Base-by-base conservation (phyloP, 176 grass and related monocot genomes). In the Avena eriantha region DNA sequence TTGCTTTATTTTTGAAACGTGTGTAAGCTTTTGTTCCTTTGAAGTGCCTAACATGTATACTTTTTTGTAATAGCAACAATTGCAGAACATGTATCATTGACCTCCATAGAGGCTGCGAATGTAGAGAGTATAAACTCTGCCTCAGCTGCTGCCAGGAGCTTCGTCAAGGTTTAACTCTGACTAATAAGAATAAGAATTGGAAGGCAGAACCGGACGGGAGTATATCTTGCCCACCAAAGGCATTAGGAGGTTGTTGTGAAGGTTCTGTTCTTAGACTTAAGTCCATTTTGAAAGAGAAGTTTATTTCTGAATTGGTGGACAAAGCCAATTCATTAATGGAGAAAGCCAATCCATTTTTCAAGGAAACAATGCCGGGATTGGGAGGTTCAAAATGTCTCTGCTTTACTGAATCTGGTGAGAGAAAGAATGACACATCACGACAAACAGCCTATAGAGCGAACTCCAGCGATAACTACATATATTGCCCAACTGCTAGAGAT, bases 81-180 rank as follows among this genome's bases (percentile, higher is more conserved):
- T 97, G 95, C 70, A 87, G 80, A 68, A 94, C 95, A 80, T 93
- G 90, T 23, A 97, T 97, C 50, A 84, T 94, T 85, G 90, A 97
- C 56, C 89, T 88, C 41, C 92, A 97, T 69, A 69, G 95, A 85
- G 92, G 86, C 84, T 97, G 95, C 21, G 43, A 23, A 31, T 92
- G 95, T 82, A 12, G 22, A 63, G 63, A 76, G 4, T 94, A 93
- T 22, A 90, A 97, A 78, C 66, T 97, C 39, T 97, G 95, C 74
- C 84, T 97, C 11, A 66, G 15, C 26, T 97, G 95, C 69, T 94
- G 92, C 61, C 74, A 29, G 10, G 95, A 97, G 74, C 73, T 97
- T 83, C 95, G 92, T 65, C 73, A 78, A 66, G 66, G 74, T 36
- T 36, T 36, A 41, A 49, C 56, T 63, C 70, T 73, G 35, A n/a